Evolutionary conservation across 345 rosid genomes (phyloP).

Genomic region (Gossypium rotundifolium): DNA sequence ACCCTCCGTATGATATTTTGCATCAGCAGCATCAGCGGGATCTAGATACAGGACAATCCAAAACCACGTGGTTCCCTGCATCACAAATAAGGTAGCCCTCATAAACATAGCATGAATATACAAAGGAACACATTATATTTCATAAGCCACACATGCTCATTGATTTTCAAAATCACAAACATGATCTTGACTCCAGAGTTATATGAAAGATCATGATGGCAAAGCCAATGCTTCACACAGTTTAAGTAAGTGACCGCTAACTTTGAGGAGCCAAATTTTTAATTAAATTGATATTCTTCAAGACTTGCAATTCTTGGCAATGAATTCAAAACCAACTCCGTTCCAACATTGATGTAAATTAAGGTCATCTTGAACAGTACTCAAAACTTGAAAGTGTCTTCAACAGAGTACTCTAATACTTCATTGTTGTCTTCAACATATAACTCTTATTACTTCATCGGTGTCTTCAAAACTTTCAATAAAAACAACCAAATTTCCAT

Average conservation of each 20-base stretch:
- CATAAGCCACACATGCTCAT: neutral
- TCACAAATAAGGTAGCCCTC: neutral
- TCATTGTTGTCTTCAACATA: conserved; percentile 41
- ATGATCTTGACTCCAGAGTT: conserved; percentile 8
- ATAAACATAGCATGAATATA: neutral
- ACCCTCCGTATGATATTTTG: conserved; percentile 79
- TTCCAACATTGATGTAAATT: conserved; percentile 36
- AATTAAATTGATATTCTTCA: conserved; percentile 52
- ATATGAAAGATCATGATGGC: conserved; percentile 15
- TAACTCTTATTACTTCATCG: conserved; percentile 55
- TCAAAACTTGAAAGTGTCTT: conserved; percentile 34
- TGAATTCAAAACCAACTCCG: conserved; percentile 46
- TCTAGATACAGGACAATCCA: conserved; percentile 3
- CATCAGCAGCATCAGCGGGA: conserved; percentile 60
- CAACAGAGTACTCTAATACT: conserved; percentile 30
- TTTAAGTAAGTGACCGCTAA: conserved; percentile 48
- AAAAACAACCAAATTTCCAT: conserved; percentile 57
- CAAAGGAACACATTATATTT: neutral
- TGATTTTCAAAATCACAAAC: conserved; percentile 11
- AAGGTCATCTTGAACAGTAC: conserved; percentile 40
- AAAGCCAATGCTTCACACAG: conserved; percentile 21
- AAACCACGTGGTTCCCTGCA: conserved; percentile 2
- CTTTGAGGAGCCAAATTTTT: conserved; percentile 48
- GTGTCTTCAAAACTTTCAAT: conserved; percentile 75
- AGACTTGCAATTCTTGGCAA: conserved; percentile 56